Percentiles rank a stretch among this genome's conserved stretches.
Evolutionary conservation across 2,329 filamentous ascomycete species (phyloP).

Genomic region (Davidsoniella eucalypti): DNA sequence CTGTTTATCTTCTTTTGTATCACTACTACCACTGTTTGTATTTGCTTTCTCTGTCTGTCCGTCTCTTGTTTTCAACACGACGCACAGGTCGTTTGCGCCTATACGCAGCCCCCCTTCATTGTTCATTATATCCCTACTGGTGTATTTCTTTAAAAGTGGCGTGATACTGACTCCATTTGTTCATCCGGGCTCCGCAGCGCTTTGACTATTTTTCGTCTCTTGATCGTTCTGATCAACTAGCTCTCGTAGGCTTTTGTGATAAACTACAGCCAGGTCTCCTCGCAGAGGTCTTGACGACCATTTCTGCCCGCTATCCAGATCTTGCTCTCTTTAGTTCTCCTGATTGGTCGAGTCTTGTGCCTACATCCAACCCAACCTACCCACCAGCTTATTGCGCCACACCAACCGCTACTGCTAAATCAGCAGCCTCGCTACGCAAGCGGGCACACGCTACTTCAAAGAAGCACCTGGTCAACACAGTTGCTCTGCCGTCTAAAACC

Average conservation of each 20-base stretch:
- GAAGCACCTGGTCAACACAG: constrained; percentile 10
- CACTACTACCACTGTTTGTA: too few relatives aligned
- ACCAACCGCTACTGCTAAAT: background rate
- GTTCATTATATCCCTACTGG: background rate
- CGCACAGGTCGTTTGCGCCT: background rate
- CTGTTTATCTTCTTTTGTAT: background rate
- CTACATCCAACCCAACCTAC: background rate
- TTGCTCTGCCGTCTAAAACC: constrained; percentile 4
- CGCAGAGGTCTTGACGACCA: constrained; percentile 25
- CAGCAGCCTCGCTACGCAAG: constrained; percentile 1
- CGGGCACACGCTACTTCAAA: constrained; percentile 1
- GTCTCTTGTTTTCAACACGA: background rate
- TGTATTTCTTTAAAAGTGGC: background rate
- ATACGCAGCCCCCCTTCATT: background rate
- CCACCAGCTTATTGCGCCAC: background rate
- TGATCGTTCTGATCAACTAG: constrained; percentile 24
- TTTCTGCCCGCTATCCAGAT: constrained; percentile 27
- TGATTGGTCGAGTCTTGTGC: constrained; percentile 22
- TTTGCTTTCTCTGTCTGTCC: background rate
- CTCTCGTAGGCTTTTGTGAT: constrained; percentile 26
- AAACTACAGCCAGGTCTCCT: constrained; percentile 26
- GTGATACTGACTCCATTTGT: constrained; percentile 9
- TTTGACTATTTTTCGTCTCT: constrained; percentile 24
- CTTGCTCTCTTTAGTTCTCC: constrained; percentile 27
- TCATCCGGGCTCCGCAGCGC: constrained; percentile 17